phyloP scores from a whole-genome alignment of 192 early-diverging fungal genomes.

The Diversispora epigaea region DNA sequence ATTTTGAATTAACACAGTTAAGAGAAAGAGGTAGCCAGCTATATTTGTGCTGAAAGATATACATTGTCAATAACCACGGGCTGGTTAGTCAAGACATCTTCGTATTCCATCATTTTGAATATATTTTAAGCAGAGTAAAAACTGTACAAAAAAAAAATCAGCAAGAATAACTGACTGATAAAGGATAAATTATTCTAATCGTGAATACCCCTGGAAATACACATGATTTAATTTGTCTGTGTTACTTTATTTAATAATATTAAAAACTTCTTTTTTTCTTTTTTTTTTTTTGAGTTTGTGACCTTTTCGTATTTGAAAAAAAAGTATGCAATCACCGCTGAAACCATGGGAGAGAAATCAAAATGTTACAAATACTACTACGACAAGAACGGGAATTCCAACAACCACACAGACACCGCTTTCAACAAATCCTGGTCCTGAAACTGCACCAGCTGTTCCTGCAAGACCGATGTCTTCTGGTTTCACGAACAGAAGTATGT shows the following conservation, averaged over 20 bases:
- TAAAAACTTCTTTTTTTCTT: neutral
- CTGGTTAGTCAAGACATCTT: conserved; percentile 94
- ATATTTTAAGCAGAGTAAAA: neutral
- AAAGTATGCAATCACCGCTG: conserved; percentile 62
- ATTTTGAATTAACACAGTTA: neutral
- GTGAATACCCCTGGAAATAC: too few relatives aligned
- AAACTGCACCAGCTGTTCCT: conserved; percentile 43
- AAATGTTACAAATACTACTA: conserved; percentile 37
- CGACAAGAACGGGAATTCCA: conserved; percentile 38
- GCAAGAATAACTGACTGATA: neutral
- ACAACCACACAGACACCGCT: conserved; percentile 35
- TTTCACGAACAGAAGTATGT: conserved; percentile 30
- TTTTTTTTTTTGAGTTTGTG: neutral
- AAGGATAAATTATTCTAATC: too few relatives aligned
- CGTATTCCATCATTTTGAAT: conserved; percentile 68
- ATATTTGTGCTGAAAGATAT: conserved; percentile 37
- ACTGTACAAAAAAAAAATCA: neutral
- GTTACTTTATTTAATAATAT: too few relatives aligned
- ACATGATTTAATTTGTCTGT: too few relatives aligned
- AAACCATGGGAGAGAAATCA: conserved; percentile 78
- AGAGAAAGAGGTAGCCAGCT: neutral
- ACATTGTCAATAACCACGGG: conserved; percentile 99
- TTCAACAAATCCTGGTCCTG: neutral
- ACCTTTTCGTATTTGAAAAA: neutral
- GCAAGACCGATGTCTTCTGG: conserved; percentile 36